These are phyloP conservation scores for Casuarina glauca DNA, from an alignment of 306 rosid genomes.

Conservation along the genomic window DNA sequence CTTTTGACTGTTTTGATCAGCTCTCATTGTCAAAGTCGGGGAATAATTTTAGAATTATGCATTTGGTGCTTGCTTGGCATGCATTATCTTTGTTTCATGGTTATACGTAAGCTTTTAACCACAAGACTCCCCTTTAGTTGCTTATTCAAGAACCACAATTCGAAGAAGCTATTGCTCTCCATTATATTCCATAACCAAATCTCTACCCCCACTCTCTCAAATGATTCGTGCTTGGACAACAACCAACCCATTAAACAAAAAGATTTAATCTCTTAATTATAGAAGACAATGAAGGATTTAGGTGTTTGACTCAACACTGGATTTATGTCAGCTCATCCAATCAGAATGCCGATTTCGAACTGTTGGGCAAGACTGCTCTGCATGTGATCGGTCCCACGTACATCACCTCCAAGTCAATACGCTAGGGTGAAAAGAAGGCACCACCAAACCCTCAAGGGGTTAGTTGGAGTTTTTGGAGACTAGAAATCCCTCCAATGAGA, in stretches of 20 bases:
- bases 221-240: conserved; percentile 38
- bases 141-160: conserved; percentile 24
- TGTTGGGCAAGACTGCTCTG: conserved; percentile 22
- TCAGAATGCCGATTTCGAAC: conserved; percentile 24
- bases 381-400: conserved; percentile 51
- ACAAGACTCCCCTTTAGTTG: conserved; percentile 41
- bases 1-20: not conserved
- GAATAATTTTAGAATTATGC: conserved; percentile 8
- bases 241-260: conserved; percentile 37
- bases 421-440: conserved; percentile 41
- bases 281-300: conserved; percentile 38
- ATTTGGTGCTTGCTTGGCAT: conserved; percentile 31
- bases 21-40: not conserved
- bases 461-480: conserved; percentile 34
- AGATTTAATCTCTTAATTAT: conserved; percentile 28
- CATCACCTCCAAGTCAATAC: conserved; percentile 33
- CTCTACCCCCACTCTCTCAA: conserved; percentile 29
- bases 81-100: conserved; percentile 27
- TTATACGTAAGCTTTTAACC: conserved; percentile 35
- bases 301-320: conserved; percentile 38
- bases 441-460: conserved; percentile 40
- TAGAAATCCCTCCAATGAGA: conserved; percentile 27
- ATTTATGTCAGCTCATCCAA: conserved; percentile 30
- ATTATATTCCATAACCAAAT: conserved; percentile 31
- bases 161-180: conserved; percentile 28